Percentiles rank a stretch among this genome's conserved stretches.
Conservation (phyloP, 148 eudicot species). For the Drosera capensis region DNA sequence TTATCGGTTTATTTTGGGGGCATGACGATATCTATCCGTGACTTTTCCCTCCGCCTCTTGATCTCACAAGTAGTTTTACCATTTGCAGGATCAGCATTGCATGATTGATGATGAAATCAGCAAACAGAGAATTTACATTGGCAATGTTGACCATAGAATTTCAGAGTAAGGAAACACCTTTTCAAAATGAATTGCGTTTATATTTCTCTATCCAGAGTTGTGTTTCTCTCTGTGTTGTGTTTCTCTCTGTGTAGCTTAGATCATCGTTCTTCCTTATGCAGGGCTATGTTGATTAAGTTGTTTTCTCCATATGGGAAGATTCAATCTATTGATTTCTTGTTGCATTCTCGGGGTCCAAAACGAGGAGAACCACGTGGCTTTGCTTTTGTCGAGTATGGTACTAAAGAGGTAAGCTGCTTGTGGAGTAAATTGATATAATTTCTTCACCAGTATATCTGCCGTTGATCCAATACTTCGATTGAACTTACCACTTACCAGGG, state of each 20-base stretch:
- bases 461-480: no score
- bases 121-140: slow-evolving; percentile 62
- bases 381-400: slow-evolving; percentile 75
- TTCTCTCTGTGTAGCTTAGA: background rate
- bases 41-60: no score
- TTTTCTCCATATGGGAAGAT: slow-evolving; percentile 87
- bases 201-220: background rate
- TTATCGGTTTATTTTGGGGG: no score
- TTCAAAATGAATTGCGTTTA: background rate
- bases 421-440: no score
- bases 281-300: slow-evolving; percentile 74
- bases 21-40: no score
- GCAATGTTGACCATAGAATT: slow-evolving; percentile 82
- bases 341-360: slow-evolving; percentile 86
- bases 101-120: slow-evolving; percentile 37
- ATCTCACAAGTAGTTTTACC: background rate
- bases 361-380: slow-evolving; percentile 96
- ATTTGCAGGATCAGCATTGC: slow-evolving; percentile 30
- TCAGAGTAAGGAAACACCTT: slow-evolving; percentile 44
- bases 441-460: no score
- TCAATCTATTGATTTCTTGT: slow-evolving; percentile 71
- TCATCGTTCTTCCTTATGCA: slow-evolving; percentile 8
- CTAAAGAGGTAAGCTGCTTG: slow-evolving; percentile 54
- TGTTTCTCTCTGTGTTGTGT: background rate
- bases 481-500: no score